Evolutionary conservation across 305 asterid species (phyloP), one percentile per base, ranked within the genome.

Genomic region (Solanum hybrid): DNA sequence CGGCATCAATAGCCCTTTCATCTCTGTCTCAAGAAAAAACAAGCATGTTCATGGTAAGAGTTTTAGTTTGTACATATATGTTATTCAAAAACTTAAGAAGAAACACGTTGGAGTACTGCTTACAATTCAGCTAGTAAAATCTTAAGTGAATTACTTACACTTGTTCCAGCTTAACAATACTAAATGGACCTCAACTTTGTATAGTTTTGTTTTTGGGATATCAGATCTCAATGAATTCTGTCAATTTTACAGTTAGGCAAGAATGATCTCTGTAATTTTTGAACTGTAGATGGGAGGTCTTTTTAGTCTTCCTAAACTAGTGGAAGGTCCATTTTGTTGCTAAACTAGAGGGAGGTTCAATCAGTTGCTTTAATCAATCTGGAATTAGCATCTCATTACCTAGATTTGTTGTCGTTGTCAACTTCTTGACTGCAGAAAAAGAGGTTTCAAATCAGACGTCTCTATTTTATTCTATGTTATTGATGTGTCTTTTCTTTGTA

Each of bases 1-100:
- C 99, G 13, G 94, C 76, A 92, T 95, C 96, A 90, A 91, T 14
- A 4, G 95, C 93, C 86, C 86, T 92, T 71, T 95, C 93, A 73
- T 94, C 92, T 89, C 98, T 96, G 94, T 90, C 86, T 90, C 90
- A 90, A 89, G 51, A 92, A 40, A 39, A 89, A 34, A 89, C 34
- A 22, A 61, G 6, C 85, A 40, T 42, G 74, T 46, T 39, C 37
- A 74, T 61, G 51, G 33, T 78, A 39, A 78, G 71, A 31, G 14
- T 74, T 18, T 2, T 74, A 28, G n/a, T 29, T 74, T 73, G 4
- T 87, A 39, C 42, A n/a, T 71, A 11, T n/a, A 6, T 11, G 81
- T 74, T 40, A 14, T 87, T 87, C 88, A 85, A 85, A 40, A 33
- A 85, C 42, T 31, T 57, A 57, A 31, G 88, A 85, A 85, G 88